A percentile compares a stretch with the other conserved stretches of the same genome.
Evolutionary conservation across 257 asterid genomes (phyloP).

Genomic region (Plantago ovata): DNA sequence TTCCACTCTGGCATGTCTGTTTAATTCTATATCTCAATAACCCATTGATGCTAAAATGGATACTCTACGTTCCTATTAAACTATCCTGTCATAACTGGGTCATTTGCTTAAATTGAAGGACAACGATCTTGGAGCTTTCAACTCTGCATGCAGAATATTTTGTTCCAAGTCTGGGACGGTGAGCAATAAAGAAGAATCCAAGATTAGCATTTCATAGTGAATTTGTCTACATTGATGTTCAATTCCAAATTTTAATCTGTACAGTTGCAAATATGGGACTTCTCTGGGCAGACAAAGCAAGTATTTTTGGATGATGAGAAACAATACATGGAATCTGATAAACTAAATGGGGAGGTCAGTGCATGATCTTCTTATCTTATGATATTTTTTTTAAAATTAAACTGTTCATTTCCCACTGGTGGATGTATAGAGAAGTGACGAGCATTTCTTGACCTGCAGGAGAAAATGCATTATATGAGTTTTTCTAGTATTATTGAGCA

Average conservation of each 20-base stretch:
- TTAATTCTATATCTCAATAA: background rate
- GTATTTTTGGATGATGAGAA: constrained; percentile 33
- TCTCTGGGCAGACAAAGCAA: constrained; percentile 56
- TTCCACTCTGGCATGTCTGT: background rate
- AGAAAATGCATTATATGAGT: too few species aligned
- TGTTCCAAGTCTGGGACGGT: constrained; percentile 46
- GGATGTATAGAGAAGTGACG: background rate
- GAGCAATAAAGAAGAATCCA: constrained; percentile 24
- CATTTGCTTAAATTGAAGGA: constrained; percentile 35
- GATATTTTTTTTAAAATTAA: too few species aligned
- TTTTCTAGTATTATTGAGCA: too few species aligned
- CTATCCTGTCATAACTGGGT: constrained; percentile 13
- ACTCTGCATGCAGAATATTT: constrained; percentile 38
- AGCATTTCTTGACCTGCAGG: constrained; percentile 1
- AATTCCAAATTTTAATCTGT: constrained; percentile 19
- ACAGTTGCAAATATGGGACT: constrained; percentile 78
- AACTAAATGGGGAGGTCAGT: constrained; percentile 44
- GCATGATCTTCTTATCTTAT: background rate
- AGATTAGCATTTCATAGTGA: constrained; percentile 16
- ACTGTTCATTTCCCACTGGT: too few species aligned
- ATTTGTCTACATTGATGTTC: constrained; percentile 17
- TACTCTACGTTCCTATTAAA: constrained; percentile 1
- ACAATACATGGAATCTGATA: constrained; percentile 25
- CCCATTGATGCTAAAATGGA: constrained; percentile 1
- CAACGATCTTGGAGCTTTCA: constrained; percentile 39